Evolutionary conservation across 106 monocot genomes (phyloP).

Genomic region (Amphibolis antarctica): DNA sequence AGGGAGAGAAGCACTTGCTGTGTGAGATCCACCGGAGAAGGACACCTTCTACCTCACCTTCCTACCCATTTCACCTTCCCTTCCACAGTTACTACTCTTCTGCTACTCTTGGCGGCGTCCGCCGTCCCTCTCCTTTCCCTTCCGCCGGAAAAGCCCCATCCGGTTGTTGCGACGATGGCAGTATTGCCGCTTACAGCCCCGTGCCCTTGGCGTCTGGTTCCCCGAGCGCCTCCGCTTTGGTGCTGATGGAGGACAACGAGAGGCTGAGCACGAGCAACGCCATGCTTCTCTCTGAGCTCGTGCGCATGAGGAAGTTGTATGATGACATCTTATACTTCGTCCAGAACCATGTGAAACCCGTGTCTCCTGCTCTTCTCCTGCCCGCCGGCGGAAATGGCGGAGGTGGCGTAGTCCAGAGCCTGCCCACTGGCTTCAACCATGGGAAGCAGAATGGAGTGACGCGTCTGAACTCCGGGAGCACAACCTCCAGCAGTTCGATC

Average conservation of each 20-base stretch:
- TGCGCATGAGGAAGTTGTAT: slow-evolving; percentile 80
- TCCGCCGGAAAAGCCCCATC: neutral
- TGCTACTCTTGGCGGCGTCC: neutral
- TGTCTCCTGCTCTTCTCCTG: slow-evolving; percentile 36
- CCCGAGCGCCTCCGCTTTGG: neutral
- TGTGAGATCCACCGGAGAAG: slow-evolving; percentile 70
- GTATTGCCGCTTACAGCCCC: neutral
- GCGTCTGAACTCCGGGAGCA: slow-evolving; percentile 42
- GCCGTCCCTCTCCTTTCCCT: slow-evolving; percentile 10
- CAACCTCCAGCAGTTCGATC: slow-evolving; percentile 86
- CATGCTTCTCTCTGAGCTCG: slow-evolving; percentile 54
- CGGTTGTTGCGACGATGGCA: neutral
- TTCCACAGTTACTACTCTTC: slow-evolving; percentile 10
- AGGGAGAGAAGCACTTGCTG: slow-evolving; percentile 58
- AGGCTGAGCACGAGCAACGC: slow-evolving; percentile 64
- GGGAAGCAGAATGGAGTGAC: slow-evolving; percentile 2
- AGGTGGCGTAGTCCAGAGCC: neutral
- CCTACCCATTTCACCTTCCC: slow-evolving; percentile 14
- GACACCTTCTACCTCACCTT: slow-evolving; percentile 10
- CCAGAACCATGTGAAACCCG: slow-evolving; percentile 81
- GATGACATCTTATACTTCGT: slow-evolving; percentile 94
- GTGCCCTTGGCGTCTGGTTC: neutral
- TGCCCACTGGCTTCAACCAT: neutral
- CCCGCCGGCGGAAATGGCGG: neutral
- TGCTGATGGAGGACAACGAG: slow-evolving; percentile 78